Percentiles rank a stretch among this genome's conserved stretches.
phyloP scores from a whole-genome alignment of 192 early-diverging fungal genomes.

The Coemansia sp. region DNA sequence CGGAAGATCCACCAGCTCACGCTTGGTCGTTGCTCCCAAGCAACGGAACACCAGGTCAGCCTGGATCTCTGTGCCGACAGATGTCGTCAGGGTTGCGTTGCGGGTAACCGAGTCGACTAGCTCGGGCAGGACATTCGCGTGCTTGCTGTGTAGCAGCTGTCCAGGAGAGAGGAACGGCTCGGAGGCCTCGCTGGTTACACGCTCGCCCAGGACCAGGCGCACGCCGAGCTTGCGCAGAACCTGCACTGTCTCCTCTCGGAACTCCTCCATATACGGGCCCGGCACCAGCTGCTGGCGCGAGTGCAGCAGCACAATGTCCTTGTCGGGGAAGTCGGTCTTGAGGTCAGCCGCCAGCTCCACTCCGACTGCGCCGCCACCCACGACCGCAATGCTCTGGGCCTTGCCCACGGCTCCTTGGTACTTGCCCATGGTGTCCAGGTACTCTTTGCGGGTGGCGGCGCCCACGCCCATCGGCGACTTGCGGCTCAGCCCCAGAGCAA shows the following conservation, averaged over 20 bases:
- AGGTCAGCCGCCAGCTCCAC: conserved; percentile 69
- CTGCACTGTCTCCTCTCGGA: conserved; percentile 34
- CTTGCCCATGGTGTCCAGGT: conserved; percentile 13
- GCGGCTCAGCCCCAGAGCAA: conserved; percentile 32
- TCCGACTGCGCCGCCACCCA: conserved; percentile 73
- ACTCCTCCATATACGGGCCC: conserved; percentile 50
- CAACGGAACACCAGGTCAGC: conserved; percentile 39
- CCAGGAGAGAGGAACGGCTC: too few species aligned
- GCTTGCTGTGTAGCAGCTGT: conserved; percentile 15
- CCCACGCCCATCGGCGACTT: conserved; percentile 28
- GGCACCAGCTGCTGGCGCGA: conserved; percentile 55
- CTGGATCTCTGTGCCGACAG: conserved; percentile 11
- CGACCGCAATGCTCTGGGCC: conserved; percentile 56
- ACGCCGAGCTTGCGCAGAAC: conserved; percentile 48
- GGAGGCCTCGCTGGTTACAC: conserved; percentile 25
- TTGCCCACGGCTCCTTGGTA: conserved; percentile 25
- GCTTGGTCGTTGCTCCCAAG: conserved; percentile 26
- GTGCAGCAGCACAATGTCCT: conserved; percentile 37
- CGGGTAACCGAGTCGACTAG: conserved; percentile 43
- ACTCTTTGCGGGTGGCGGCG: conserved; percentile 21
- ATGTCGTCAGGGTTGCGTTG: conserved; percentile 26
- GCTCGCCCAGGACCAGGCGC: conserved; percentile 46
- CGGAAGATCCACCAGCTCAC: conserved; percentile 24
- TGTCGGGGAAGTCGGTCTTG: conserved; percentile 33
- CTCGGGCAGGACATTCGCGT: conserved; percentile 27